Percentiles rank a stretch among this genome's conserved stretches.
Conservation (phyloP, 2,329 filamentous ascomycete genomes). For the Aspergillus pseudonomiae region DNA sequence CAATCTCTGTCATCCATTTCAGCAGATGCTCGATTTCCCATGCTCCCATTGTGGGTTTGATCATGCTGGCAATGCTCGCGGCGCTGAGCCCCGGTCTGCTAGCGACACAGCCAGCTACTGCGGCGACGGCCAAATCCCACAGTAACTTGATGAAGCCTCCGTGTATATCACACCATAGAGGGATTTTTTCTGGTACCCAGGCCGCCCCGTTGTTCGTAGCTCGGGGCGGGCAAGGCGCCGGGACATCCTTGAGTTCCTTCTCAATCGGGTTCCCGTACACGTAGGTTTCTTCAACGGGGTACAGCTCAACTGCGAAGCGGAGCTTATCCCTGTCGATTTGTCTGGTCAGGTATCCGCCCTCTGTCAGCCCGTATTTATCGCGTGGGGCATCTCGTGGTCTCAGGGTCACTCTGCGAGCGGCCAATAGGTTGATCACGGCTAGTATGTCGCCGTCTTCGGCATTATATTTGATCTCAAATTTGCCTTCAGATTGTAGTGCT, state of each 20-base stretch:
- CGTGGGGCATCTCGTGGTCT: slow-evolving; percentile 44
- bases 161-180: slow-evolving; percentile 55
- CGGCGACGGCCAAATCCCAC: slow-evolving; percentile 48
- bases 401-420: slow-evolving; percentile 39
- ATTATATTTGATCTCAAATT: slow-evolving; percentile 37
- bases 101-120: slow-evolving; percentile 46
- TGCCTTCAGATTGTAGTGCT: slow-evolving; percentile 35
- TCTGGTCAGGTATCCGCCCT: slow-evolving; percentile 50
- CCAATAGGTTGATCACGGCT: slow-evolving; percentile 46
- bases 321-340: slow-evolving; percentile 49
- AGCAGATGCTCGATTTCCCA: slow-evolving; percentile 49
- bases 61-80: slow-evolving; percentile 37
- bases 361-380: slow-evolving; percentile 50
- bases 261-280: slow-evolving; percentile 43
- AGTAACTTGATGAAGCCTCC: slow-evolving; percentile 35
- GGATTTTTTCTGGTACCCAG: slow-evolving; percentile 36
- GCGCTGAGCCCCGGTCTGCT: slow-evolving; percentile 45
- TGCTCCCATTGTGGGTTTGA: slow-evolving; percentile 42
- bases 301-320: slow-evolving; percentile 46
- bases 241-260: slow-evolving; percentile 19
- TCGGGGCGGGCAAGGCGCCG: slow-evolving; percentile 30
- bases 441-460: slow-evolving; percentile 50
- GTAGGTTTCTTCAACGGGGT: slow-evolving; percentile 39
- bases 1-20: slow-evolving; percentile 42
- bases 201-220: slow-evolving; percentile 1